Evolutionary conservation across 2,329 filamentous ascomycete species (phyloP).

Genomic region (Fusarium burgessii): DNA sequence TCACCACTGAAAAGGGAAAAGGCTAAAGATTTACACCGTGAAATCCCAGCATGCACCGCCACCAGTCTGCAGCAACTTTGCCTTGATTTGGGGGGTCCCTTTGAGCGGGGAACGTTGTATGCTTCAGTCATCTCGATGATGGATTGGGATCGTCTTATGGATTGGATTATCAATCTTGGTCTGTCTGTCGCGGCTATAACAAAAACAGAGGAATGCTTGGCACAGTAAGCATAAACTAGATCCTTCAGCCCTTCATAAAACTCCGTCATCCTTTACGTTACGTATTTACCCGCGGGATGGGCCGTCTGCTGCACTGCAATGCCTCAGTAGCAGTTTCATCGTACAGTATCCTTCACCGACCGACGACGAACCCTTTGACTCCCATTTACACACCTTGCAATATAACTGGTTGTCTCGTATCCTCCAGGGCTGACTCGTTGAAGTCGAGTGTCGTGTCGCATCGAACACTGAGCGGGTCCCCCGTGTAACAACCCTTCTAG

Average conservation of each 20-base stretch:
- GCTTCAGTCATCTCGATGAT: neutral
- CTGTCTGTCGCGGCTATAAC: too few species aligned
- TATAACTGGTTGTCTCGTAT: slow-evolving; percentile 21
- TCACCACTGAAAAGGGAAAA: neutral
- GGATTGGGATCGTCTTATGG: slow-evolving; percentile 9
- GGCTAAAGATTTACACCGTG: slow-evolving; percentile 5
- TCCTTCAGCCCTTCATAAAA: slow-evolving; percentile 9
- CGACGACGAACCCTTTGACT: neutral
- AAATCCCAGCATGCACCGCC: slow-evolving; percentile 12
- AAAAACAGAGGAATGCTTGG: neutral
- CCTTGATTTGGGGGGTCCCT: neutral
- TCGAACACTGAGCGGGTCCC: slow-evolving; percentile 1
- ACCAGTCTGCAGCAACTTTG: slow-evolving; percentile 1
- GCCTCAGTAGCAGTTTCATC: slow-evolving; percentile 11
- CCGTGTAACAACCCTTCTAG: slow-evolving; percentile 14
- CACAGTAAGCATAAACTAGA: slow-evolving; percentile 9
- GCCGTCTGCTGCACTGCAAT: neutral
- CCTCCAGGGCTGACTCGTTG: slow-evolving; percentile 18
- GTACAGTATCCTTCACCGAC: neutral
- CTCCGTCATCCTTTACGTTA: slow-evolving; percentile 1
- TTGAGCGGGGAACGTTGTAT: neutral
- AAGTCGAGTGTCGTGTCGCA: neutral
- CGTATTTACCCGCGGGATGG: slow-evolving; percentile 9
- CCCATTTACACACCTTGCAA: neutral
- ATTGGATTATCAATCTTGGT: too few species aligned